Percentiles rank a stretch among this genome's conserved stretches.
Evolutionary conservation across 768 basidiomycete species (phyloP).

Genomic region (Heimioporus sp.): DNA sequence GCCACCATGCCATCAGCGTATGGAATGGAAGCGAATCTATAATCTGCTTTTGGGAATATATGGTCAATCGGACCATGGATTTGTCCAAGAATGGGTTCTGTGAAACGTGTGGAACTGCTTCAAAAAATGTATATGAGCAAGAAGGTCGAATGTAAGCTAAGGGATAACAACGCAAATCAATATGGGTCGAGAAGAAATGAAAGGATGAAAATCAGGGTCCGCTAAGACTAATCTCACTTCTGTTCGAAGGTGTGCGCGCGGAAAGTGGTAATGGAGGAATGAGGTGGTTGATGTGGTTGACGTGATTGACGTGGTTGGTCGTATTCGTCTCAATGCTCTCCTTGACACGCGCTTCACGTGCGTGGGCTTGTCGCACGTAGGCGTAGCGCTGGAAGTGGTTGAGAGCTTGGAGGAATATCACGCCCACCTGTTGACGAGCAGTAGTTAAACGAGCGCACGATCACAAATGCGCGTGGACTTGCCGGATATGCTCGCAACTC

Average conservation of each 20-base stretch:
- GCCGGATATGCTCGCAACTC: constrained; percentile 77
- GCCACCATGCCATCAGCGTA: too few species aligned
- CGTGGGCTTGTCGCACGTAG: constrained; percentile 79
- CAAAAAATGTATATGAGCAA: constrained; percentile 23
- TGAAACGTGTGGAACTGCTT: background rate
- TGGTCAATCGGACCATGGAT: too few species aligned
- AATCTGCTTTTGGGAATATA: too few species aligned
- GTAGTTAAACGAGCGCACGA: too few species aligned
- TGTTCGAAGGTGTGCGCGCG: constrained; percentile 44
- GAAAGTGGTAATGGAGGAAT: constrained; percentile 30
- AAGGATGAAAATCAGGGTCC: constrained; percentile 24
- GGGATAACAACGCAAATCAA: background rate
- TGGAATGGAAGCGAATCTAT: too few species aligned
- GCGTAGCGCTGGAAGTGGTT: constrained; percentile 91
- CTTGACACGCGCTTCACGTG: constrained; percentile 46
- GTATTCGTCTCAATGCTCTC: constrained; percentile 19
- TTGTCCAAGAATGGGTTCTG: too few species aligned
- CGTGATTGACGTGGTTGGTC: too few species aligned
- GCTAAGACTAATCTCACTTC: constrained; percentile 43
- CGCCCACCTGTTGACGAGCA: constrained; percentile 57
- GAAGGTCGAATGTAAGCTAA: constrained; percentile 31
- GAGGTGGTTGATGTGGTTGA: constrained; percentile 25
- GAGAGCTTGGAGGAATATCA: constrained; percentile 70
- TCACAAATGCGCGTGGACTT: constrained; percentile 24
- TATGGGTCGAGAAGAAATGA: background rate